phyloP scores from a whole-genome alignment of 495 filamentous ascomycete genomes.

The Penicillium turbatum region DNA sequence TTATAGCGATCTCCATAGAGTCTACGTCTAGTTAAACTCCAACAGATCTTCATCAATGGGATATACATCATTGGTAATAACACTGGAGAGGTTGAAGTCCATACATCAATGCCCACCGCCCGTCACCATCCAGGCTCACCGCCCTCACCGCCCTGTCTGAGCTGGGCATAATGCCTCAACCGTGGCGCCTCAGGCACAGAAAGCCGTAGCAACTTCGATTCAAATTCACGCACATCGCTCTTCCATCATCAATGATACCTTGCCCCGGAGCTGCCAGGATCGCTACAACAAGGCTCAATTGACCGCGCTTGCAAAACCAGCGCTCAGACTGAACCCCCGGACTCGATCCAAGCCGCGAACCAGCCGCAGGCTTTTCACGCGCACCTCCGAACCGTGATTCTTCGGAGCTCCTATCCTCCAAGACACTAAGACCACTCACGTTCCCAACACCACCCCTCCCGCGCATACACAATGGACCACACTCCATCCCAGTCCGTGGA shows the following conservation, averaged over 20 bases:
- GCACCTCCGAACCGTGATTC: slow-evolving; percentile 4
- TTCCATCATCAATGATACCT: neutral
- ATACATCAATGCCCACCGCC: no score
- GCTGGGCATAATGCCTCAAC: neutral
- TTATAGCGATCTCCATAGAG: no score
- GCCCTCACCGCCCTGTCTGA: neutral
- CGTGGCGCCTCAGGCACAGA: slow-evolving; percentile 23
- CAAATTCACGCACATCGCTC: slow-evolving; percentile 4
- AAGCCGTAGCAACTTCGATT: slow-evolving; percentile 22
- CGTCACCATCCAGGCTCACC: no score
- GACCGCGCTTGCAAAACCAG: neutral
- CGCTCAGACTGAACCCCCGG: neutral
- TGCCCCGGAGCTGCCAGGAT: neutral
- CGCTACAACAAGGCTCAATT: neutral
- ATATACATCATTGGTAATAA: no score
- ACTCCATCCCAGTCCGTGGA: slow-evolving; percentile 34
- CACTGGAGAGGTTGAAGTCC: no score
- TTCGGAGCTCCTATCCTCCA: slow-evolving; percentile 1
- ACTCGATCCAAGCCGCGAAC: neutral
- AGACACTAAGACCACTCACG: neutral
- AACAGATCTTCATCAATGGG: no score
- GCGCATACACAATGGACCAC: slow-evolving; percentile 30
- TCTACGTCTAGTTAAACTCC: no score
- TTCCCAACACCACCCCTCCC: slow-evolving; percentile 3
- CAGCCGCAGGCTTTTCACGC: slow-evolving; percentile 18